Conservation (phyloP, 1,284 basidiomycete species). For the Cystobasidiaceae sp. region DNA sequence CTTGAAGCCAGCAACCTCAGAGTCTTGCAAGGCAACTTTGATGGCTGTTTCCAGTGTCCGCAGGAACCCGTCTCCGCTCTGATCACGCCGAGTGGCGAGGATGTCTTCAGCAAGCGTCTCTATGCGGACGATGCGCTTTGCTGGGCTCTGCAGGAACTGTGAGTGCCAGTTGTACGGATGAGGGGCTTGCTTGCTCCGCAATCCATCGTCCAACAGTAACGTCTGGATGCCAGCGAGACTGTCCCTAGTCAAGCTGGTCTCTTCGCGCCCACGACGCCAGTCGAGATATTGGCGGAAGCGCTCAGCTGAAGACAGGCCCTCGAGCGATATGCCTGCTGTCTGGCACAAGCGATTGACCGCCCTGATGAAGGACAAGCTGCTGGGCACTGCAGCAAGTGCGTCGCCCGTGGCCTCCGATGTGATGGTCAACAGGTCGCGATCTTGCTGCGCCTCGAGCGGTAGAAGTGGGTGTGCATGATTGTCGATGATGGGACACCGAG, state of each 20-base stretch:
- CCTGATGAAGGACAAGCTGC: not conserved
- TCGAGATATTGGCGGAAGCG: not conserved
- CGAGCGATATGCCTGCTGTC: not conserved
- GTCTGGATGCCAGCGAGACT: constrained; percentile 13
- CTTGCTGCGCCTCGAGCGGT: not conserved
- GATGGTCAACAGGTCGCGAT: constrained; percentile 6
- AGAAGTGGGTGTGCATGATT: constrained; percentile 16
- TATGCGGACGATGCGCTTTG: constrained; percentile 17
- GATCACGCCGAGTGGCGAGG: not conserved
- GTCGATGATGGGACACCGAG: constrained; percentile 22
- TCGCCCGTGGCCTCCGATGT: not conserved
- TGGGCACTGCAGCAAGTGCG: not conserved
- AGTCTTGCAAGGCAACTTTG: not conserved
- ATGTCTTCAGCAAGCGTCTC: constrained; percentile 19
- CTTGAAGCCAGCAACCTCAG: constrained; percentile 5
- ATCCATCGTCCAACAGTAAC: constrained; percentile 17
- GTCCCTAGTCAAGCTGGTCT: not conserved
- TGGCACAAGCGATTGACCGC: not conserved
- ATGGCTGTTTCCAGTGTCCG: not conserved
- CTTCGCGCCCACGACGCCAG: not conserved
- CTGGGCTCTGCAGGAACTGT: constrained; percentile 13
- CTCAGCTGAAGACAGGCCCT: not conserved
- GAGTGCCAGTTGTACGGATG: constrained; percentile 20
- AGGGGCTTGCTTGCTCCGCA: not conserved
- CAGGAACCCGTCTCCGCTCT: not conserved